Evolutionary conservation across 140 eudicot species (phyloP).

Genomic region (Ambrosia hybrid): DNA sequence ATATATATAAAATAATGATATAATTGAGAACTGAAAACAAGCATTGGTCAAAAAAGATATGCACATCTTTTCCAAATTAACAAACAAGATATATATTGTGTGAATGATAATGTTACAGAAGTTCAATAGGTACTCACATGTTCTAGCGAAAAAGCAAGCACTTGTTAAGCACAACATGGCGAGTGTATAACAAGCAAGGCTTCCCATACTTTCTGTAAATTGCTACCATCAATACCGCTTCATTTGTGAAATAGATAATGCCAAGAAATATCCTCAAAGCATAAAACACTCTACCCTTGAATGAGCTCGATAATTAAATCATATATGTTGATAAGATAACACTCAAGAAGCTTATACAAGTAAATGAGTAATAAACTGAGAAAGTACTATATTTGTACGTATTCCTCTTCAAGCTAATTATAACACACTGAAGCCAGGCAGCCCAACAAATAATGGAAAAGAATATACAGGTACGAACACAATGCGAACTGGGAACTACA

Average conservation of each 20-base stretch:
- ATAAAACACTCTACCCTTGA: slow-evolving; percentile 87
- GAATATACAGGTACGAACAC: slow-evolving; percentile 79
- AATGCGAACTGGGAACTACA: slow-evolving; percentile 88
- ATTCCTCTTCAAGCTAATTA: slow-evolving; percentile 75
- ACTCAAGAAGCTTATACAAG: slow-evolving; percentile 2
- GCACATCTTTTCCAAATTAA: not conserved
- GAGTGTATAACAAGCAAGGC: slow-evolving; percentile 81
- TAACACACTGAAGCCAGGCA: slow-evolving; percentile 71
- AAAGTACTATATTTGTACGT: slow-evolving; percentile 43
- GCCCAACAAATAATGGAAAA: slow-evolving; percentile 76
- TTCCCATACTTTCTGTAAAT: slow-evolving; percentile 90
- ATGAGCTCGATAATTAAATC: slow-evolving; percentile 11
- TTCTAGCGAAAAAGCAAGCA: slow-evolving; percentile 97
- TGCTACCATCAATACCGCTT: slow-evolving; percentile 92
- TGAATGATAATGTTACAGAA: not conserved
- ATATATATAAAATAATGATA: too few species aligned
- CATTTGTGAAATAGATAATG: slow-evolving; percentile 67
- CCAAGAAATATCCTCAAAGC: slow-evolving; percentile 88
- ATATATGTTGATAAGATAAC: slow-evolving; percentile 12
- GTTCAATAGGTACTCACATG: slow-evolving; percentile 56
- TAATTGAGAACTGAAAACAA: not conserved
- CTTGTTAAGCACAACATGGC: slow-evolving; percentile 90
- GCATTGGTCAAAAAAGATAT: too few species aligned
- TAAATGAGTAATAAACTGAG: not conserved
- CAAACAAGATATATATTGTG: slow-evolving; percentile 6